Conservation (phyloP, 208 protist species). For the Porcisia deanei region DNA sequence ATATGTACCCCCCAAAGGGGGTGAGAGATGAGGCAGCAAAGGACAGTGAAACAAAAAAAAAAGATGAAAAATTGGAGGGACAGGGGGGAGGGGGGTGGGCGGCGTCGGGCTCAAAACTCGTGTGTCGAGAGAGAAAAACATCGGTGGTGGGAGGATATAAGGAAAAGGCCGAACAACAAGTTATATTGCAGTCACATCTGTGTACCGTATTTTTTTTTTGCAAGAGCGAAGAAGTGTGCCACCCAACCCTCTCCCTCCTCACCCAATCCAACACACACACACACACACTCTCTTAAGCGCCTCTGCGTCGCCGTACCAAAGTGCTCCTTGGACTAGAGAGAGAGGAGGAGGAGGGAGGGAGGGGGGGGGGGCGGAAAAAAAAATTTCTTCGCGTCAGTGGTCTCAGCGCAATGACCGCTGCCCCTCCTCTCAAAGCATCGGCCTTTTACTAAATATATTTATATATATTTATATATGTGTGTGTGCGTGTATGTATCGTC, state of each 20-base stretch:
- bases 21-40: background rate
- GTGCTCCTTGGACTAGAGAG: background rate
- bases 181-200: background rate
- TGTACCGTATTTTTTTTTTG: background rate
- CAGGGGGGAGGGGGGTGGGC: background rate
- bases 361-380: too few relatives aligned
- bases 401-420: background rate
- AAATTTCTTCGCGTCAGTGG: too few relatives aligned
- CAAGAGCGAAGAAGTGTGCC: background rate
- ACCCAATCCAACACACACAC: background rate
- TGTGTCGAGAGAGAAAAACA: background rate
- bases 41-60: background rate
- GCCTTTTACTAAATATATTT: background rate
- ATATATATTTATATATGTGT: too few relatives aligned
- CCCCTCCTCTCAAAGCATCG: background rate
- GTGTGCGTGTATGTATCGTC: too few relatives aligned
- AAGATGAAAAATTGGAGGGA: background rate
- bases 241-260: too few relatives aligned
- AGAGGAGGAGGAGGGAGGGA: too few relatives aligned
- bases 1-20: background rate
- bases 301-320: background rate
- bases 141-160: background rate
- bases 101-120: too few relatives aligned
- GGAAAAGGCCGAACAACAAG: background rate
- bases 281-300: background rate